These are phyloP conservation scores for Cardiospermum halicacabum DNA, from an alignment of 345 rosid species.

Conservation along the genomic window DNA sequence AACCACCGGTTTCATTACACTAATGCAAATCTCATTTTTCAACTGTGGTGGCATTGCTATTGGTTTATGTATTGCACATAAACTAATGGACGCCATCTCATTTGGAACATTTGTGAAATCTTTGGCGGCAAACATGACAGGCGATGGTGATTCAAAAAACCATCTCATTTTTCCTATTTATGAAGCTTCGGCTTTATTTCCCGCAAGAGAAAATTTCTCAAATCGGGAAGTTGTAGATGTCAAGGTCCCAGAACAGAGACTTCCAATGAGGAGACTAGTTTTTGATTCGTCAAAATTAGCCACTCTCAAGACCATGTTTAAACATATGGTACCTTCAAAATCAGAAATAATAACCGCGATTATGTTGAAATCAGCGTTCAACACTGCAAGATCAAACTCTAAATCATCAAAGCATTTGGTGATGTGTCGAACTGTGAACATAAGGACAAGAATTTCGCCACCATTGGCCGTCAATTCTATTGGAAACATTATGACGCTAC, in stretches of 20 bases:
- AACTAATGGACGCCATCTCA: conserved; percentile 22
- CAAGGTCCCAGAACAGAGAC: neutral
- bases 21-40: conserved; percentile 26
- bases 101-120: conserved; percentile 13
- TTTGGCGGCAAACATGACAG: conserved; percentile 19
- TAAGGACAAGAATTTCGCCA: neutral
- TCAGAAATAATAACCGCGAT: conserved; percentile 21
- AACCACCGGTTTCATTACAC: neutral
- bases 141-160: neutral
- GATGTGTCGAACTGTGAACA: conserved; percentile 3
- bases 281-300: conserved; percentile 11
- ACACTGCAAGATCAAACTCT: neutral
- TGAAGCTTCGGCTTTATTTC: neutral
- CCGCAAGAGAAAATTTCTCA: neutral
- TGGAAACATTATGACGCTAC: conserved; percentile 6
- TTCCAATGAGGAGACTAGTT: conserved; percentile 15
- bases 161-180: neutral
- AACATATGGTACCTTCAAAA: conserved; percentile 7
- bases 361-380: conserved; percentile 17
- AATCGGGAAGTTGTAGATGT: neutral
- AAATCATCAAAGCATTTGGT: neutral
- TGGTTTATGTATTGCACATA: conserved; percentile 22
- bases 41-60: conserved; percentile 25
- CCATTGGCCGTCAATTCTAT: neutral
- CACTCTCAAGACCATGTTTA: neutral